Evolutionary conservation across 257 asterid genomes (phyloP), one percentile per base, ranked within the genome.

Genomic region (Penstemon newberryi): DNA sequence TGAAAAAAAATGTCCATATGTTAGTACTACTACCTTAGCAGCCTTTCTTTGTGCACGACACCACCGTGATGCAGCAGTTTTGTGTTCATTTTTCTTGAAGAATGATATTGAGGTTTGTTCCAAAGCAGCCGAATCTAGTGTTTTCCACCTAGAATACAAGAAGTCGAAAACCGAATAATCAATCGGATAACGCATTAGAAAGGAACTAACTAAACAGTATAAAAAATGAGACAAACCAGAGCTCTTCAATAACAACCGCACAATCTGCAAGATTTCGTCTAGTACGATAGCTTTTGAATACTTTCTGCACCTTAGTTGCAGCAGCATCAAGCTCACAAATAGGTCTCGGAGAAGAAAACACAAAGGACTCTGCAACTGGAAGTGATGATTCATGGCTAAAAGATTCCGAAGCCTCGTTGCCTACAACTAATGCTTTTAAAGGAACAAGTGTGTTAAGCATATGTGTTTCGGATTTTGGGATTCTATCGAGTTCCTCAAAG

Each of bases 51-150:
- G 83, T 0, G 89, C 94, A 59, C 94, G 85, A 5, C 81, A 57
- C 96, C 96, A 86, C 13, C 89, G 73, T 7, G 89, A 84, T 7
- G 75, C 81, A 11, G 88, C 89, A n/a, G 82, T 83, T 83, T 89
- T 88, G 1, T 80, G 91, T 57, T 78, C 83, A 38, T 60, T 58
- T 13, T 46, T 46, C 39, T 80, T 70, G 77, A 86, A 89, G 69
- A 83, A 86, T 7, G 94, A 64, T 42, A 86, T 76, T 12, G 94
- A 89, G 69, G 83, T 89, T 15, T 70, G 74, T 5, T 75, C 63
- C 60, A 89, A 60, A 66, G 85, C 83, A 54, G 83, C 94, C 36
- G 75, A 80, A 73, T 89, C 96, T 74, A 89, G 75, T 43, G 87
- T 79, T 67, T 85, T 86, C 96, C 96, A 86, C 96, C 93, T 88